phyloP scores from a whole-genome alignment of 805 yeast genomes.

The Wickerhamiella brachini region DNA sequence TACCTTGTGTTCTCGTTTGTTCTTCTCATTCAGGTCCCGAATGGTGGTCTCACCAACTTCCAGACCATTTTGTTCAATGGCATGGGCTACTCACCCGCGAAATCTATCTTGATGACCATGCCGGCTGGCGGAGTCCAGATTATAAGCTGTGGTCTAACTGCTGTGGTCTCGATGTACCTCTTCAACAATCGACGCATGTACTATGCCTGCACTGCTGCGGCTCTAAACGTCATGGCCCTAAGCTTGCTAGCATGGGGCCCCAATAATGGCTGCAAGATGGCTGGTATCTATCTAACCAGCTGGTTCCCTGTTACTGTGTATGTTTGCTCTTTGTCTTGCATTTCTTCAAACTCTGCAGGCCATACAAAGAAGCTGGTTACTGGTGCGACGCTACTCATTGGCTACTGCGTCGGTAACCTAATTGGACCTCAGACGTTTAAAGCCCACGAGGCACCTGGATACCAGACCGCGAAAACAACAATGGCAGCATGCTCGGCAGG shows the following conservation, averaged over 20 bases:
- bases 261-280: slow-evolving; percentile 25
- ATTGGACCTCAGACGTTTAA: slow-evolving; percentile 64
- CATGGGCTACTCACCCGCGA: slow-evolving; percentile 15
- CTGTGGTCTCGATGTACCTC: slow-evolving; percentile 8
- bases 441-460: slow-evolving; percentile 41
- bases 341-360: slow-evolving; percentile 46
- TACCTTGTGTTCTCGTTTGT: slow-evolving; percentile 34
- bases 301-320: slow-evolving; percentile 22
- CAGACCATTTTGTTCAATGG: slow-evolving; percentile 30
- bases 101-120: slow-evolving; percentile 31
- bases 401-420: slow-evolving; percentile 54
- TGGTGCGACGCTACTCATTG: slow-evolving; percentile 45
- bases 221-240: slow-evolving; percentile 32
- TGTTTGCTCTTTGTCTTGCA: slow-evolving; percentile 20
- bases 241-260: slow-evolving; percentile 34
- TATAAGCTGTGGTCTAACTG: slow-evolving; percentile 11
- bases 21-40: slow-evolving; percentile 32
- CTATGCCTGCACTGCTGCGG: slow-evolving; percentile 35
- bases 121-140: slow-evolving; percentile 32
- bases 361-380: slow-evolving; percentile 54
- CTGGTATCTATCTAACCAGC: slow-evolving; percentile 29
- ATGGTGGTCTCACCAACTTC: slow-evolving; percentile 42
- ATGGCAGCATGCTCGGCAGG: slow-evolving; percentile 39
- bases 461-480: slow-evolving; percentile 42
- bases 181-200: slow-evolving; percentile 11